A percentile compares a stretch with the other conserved stretches of the same genome.
Evolutionary conservation across 306 rosid genomes (phyloP).

Genomic region (Inga leiocalycina): DNA sequence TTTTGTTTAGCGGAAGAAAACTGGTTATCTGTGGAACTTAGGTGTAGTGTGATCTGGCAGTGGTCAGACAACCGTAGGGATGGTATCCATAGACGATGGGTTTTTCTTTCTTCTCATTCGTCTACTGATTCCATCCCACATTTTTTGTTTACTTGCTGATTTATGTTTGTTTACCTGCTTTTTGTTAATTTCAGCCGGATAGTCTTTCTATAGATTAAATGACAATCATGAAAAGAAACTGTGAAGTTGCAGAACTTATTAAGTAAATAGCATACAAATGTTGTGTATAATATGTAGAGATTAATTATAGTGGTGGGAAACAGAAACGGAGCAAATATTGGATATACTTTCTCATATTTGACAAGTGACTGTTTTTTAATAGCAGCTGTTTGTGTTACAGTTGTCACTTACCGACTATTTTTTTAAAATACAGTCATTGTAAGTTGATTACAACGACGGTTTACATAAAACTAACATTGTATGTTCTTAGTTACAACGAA

Average conservation of each 20-base stretch:
- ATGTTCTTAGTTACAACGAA: no score
- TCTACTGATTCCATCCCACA: conserved; percentile 85
- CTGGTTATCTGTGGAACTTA: conserved; percentile 2
- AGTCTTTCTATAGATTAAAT: no score
- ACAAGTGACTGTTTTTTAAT: no score
- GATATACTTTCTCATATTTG: background rate
- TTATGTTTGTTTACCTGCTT: background rate
- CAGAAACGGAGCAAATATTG: background rate
- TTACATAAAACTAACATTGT: no score
- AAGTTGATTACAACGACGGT: no score
- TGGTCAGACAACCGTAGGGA: conserved; percentile 98
- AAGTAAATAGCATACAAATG: background rate
- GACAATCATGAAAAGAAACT: background rate
- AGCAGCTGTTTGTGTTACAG: no score
- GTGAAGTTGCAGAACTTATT: background rate
- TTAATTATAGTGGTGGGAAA: background rate
- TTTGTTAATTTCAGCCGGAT: no score
- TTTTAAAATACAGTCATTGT: no score
- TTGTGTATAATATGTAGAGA: background rate
- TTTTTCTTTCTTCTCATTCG: conserved; percentile 32
- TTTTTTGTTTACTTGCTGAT: background rate
- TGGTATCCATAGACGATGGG: conserved; percentile 83
- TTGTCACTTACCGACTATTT: no score
- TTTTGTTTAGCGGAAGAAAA: background rate
- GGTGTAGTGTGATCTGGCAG: conserved; percentile 47